Conservation (phyloP, 2,329 filamentous ascomycete species). For the Tolypocladium inflatum region DNA sequence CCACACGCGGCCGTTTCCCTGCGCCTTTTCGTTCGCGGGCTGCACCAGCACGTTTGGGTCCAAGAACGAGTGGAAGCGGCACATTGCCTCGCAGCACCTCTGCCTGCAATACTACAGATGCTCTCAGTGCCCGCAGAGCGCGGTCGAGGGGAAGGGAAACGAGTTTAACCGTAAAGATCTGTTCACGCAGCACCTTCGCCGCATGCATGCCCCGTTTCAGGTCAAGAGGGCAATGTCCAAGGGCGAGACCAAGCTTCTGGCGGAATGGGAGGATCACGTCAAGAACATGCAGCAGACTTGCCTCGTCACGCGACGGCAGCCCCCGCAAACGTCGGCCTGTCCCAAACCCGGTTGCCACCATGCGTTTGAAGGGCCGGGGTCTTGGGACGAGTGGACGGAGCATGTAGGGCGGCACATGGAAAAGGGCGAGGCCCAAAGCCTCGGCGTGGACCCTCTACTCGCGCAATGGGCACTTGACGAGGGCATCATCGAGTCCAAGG, state of each 20-base stretch:
- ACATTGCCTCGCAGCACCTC: constrained; percentile 85
- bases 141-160: constrained; percentile 47
- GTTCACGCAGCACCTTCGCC: constrained; percentile 86
- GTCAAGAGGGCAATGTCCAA: constrained; percentile 49
- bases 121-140: constrained; percentile 47
- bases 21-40: constrained; percentile 75
- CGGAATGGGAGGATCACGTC: constrained; percentile 55
- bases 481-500: constrained; percentile 49
- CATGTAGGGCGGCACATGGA: constrained; percentile 89
- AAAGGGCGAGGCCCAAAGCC: constrained; percentile 48
- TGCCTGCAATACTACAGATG: constrained; percentile 57
- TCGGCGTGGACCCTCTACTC: constrained; percentile 49
- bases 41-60: constrained; percentile 78
- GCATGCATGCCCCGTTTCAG: constrained; percentile 76
- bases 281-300: constrained; percentile 68
- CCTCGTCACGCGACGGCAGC: constrained; percentile 56
- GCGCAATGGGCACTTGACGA: constrained; percentile 55
- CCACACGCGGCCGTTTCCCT: constrained; percentile 69
- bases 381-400: constrained; percentile 88
- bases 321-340: constrained; percentile 64
- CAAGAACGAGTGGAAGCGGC: constrained; percentile 97
- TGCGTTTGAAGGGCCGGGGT: constrained; percentile 59
- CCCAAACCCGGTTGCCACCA: constrained; percentile 61
- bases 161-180: constrained; percentile 93
- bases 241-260: constrained; percentile 47